Evolutionary conservation across 345 rosid genomes (phyloP).

Genomic region (Clausena lansium): DNA sequence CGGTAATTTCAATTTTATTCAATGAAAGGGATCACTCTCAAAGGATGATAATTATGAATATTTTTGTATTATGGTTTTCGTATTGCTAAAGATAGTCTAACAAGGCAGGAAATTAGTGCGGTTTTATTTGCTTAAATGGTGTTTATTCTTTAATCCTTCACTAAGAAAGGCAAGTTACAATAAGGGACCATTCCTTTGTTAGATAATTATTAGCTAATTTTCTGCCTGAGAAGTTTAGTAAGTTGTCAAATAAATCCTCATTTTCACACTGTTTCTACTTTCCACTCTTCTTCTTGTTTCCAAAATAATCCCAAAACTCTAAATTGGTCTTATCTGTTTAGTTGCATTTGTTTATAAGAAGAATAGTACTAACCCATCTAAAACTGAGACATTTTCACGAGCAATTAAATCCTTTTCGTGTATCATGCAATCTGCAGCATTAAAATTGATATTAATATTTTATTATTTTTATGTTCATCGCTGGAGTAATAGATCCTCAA

Average conservation of each 20-base stretch:
- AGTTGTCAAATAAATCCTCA: slow-evolving; percentile 9
- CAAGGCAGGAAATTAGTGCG: no score
- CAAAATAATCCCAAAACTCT: not conserved
- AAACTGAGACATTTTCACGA: not conserved
- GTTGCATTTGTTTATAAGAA: not conserved
- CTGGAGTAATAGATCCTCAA: not conserved
- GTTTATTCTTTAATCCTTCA: not conserved
- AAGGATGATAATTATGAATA: not conserved
- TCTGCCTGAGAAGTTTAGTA: not conserved
- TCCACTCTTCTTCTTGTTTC: no score
- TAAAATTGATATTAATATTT: not conserved
- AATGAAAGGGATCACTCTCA: not conserved
- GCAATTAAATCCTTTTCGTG: not conserved
- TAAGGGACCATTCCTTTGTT: not conserved
- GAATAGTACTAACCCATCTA: no score
- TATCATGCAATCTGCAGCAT: not conserved
- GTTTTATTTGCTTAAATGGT: not conserved
- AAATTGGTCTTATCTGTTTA: not conserved
- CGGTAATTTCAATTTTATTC: not conserved
- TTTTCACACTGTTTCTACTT: not conserved
- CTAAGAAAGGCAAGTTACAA: not conserved
- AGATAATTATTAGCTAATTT: not conserved
- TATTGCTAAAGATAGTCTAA: not conserved
- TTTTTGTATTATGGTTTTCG: not conserved
- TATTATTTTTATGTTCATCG: not conserved